A percentile compares a stretch with the other conserved stretches of the same genome.
phyloP scores from a whole-genome alignment of 768 basidiomycete genomes.

The Amanita molliuscula region DNA sequence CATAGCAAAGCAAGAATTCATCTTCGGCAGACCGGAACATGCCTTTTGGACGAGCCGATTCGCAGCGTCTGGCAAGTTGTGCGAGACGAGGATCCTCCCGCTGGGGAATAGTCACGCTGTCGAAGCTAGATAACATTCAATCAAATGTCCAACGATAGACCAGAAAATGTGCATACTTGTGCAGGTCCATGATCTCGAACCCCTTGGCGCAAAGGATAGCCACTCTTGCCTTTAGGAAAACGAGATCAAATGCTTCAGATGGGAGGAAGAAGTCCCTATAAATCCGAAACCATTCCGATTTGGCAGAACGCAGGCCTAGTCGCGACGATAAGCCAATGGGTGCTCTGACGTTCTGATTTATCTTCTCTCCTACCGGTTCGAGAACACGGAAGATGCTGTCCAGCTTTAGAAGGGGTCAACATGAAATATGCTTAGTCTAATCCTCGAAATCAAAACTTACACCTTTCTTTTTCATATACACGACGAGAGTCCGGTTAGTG shows the following conservation, averaged over 20 bases:
- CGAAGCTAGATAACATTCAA: constrained; percentile 36
- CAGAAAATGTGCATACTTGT: constrained; percentile 51
- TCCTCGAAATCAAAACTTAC: constrained; percentile 18
- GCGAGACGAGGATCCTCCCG: constrained; percentile 54
- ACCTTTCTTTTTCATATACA: constrained; percentile 96
- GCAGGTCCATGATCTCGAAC: constrained; percentile 96
- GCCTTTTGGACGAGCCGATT: constrained; percentile 72
- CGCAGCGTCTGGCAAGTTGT: constrained; percentile 69
- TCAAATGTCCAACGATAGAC: background rate
- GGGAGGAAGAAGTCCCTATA: constrained; percentile 94
- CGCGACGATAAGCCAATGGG: constrained; percentile 64
- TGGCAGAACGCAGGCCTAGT: constrained; percentile 66
- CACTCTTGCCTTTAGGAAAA: constrained; percentile 90
- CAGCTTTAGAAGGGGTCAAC: constrained; percentile 26
- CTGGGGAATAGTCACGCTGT: constrained; percentile 82
- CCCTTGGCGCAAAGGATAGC: constrained; percentile 90
- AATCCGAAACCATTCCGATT: constrained; percentile 91
- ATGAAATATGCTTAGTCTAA: background rate
- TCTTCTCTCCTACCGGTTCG: constrained; percentile 92
- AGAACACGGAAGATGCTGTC: constrained; percentile 95
- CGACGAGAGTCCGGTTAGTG: constrained; percentile 79
- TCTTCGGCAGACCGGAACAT: constrained; percentile 85
- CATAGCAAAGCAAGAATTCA: constrained; percentile 84
- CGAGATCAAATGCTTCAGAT: constrained; percentile 81
- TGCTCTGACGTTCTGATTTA: constrained; percentile 64